Evolutionary conservation across 2,329 filamentous ascomycete genomes (phyloP).

Genomic region (Cladorrhinum sp.): DNA sequence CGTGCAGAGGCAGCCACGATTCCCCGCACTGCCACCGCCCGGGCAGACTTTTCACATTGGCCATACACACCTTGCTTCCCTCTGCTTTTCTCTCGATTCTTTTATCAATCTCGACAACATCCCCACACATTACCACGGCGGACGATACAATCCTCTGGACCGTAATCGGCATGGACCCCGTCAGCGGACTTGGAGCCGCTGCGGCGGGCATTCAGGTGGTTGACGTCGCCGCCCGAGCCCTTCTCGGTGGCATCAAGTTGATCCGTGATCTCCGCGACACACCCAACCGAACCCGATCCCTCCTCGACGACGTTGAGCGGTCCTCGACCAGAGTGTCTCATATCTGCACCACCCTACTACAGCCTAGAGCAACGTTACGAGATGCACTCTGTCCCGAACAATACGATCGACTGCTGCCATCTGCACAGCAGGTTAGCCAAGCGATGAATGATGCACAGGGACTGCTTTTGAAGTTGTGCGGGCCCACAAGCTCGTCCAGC

Average conservation of each 20-base stretch:
- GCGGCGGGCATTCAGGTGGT: neutral
- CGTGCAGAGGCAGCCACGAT: too few relatives aligned
- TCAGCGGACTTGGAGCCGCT: neutral
- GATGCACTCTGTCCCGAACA: neutral
- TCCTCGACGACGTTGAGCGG: neutral
- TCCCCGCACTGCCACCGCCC: too few relatives aligned
- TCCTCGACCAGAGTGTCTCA: neutral
- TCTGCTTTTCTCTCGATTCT: too few relatives aligned
- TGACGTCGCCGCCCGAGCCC: neutral
- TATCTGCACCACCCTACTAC: neutral
- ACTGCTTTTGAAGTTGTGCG: neutral
- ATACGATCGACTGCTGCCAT: neutral
- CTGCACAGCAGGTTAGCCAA: neutral
- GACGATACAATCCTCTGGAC: too few relatives aligned
- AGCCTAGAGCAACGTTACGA: neutral
- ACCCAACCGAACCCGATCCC: neutral
- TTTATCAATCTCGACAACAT: too few relatives aligned
- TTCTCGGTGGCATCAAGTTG: neutral
- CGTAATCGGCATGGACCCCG: neutral
- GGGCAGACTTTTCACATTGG: too few relatives aligned
- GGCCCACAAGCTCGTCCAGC: neutral
- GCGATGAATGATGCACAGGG: neutral
- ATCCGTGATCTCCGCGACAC: neutral
- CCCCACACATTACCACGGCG: too few relatives aligned
- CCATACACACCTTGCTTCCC: too few relatives aligned